Conservation (phyloP, 169 alveolate genomes). For the Plasmodium inui region DNA sequence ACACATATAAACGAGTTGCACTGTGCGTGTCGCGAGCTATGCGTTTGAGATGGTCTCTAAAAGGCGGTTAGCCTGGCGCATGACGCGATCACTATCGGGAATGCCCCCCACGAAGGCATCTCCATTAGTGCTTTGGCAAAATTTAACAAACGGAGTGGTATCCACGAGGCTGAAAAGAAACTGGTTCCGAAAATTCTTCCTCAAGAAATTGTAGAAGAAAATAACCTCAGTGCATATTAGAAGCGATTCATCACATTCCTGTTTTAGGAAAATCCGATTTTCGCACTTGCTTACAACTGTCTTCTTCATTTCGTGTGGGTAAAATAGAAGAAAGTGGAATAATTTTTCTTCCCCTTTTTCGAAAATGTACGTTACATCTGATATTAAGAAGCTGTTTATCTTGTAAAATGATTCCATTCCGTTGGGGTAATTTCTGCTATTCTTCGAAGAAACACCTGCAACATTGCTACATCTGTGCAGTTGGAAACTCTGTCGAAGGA, state of each 20-base stretch:
- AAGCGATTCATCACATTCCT: slow-evolving; percentile 35
- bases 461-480: background rate
- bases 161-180: slow-evolving; percentile 29
- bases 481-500: background rate
- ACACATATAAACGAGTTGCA: background rate
- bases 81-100: background rate
- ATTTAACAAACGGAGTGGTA: slow-evolving; percentile 46
- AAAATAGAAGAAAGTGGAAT: slow-evolving; percentile 36
- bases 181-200: slow-evolving; percentile 3
- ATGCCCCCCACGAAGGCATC: background rate
- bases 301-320: slow-evolving; percentile 53
- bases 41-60: background rate
- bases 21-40: background rate
- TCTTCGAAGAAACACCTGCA: background rate
- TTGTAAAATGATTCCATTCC: slow-evolving; percentile 36
- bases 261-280: background rate
- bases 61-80: background rate
- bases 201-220: slow-evolving; percentile 32
- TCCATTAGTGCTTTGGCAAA: background rate
- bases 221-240: slow-evolving; percentile 25
- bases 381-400: slow-evolving; percentile 15
- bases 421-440: background rate
- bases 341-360: slow-evolving; percentile 22
- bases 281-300: slow-evolving; percentile 11
- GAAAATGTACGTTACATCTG: slow-evolving; percentile 20